Percentiles rank a stretch among this genome's conserved stretches.
Evolutionary conservation across 352 stramenopile species (phyloP).

Genomic region (Aphanomyces invadans): DNA sequence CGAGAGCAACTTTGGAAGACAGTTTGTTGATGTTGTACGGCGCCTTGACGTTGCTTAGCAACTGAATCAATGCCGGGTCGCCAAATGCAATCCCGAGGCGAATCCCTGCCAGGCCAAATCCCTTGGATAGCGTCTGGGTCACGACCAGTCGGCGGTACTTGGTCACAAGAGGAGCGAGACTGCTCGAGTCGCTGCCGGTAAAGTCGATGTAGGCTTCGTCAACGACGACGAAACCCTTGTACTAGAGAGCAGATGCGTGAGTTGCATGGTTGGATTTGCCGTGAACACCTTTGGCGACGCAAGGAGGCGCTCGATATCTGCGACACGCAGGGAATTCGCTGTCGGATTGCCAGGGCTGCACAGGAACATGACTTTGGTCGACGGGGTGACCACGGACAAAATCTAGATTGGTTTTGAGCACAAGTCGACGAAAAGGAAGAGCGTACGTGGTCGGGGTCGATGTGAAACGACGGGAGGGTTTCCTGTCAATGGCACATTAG

Average conservation of each 20-base stretch:
- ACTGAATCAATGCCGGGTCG: constrained; percentile 89
- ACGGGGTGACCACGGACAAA: constrained; percentile 71
- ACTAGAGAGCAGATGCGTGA: constrained; percentile 34
- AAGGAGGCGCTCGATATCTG: constrained; percentile 87
- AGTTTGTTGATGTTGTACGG: constrained; percentile 99
- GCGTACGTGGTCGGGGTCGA: constrained; percentile 57
- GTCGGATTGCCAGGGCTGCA: constrained; percentile 98
- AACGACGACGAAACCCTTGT: constrained; percentile 94
- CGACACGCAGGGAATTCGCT: constrained; percentile 86
- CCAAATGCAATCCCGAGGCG: constrained; percentile 89
- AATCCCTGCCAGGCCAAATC: constrained; percentile 96
- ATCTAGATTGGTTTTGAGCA: constrained; percentile 46
- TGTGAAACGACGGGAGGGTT: constrained; percentile 66
- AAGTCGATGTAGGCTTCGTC: constrained; percentile 99
- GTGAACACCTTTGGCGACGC: constrained; percentile 44
- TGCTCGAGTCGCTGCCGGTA: constrained; percentile 38
- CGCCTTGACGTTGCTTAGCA: constrained; percentile 99
- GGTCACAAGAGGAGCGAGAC: constrained; percentile 83
- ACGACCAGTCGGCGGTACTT: constrained; percentile 94
- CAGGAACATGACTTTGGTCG: constrained; percentile 96
- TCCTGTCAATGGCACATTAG: too few species aligned
- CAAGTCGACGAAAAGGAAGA: not conserved
- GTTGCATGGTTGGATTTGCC: constrained; percentile 13
- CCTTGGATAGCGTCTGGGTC: constrained; percentile 97
- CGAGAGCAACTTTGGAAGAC: constrained; percentile 75